A percentile compares a stretch with the other conserved stretches of the same genome.
These are phyloP conservation scores for Rhododendron henanense DNA, from an alignment of 148 eudicot genomes.

Conservation along the genomic window DNA sequence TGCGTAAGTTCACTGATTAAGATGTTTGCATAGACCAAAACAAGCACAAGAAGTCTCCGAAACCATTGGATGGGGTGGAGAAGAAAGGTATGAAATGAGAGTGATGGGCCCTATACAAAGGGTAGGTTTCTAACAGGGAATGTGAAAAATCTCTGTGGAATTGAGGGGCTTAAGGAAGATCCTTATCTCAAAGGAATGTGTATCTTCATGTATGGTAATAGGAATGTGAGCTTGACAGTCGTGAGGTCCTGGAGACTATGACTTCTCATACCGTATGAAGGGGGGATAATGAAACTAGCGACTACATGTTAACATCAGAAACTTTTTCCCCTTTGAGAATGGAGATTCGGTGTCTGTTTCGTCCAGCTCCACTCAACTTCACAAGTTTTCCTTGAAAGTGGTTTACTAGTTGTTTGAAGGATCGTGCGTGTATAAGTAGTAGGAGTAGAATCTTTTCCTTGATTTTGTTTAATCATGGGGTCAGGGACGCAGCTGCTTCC, in stretches of 20 bases:
- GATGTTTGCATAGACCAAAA: not conserved
- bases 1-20: not conserved
- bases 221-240: not conserved
- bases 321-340: not conserved
- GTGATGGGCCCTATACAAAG: not conserved
- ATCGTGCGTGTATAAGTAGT: not conserved
- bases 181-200: not conserved
- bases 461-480: not conserved
- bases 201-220: not conserved
- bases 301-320: not conserved
- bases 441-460: not conserved
- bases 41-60: not conserved
- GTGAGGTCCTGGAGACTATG: not conserved
- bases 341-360: not conserved
- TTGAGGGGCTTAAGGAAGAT: not conserved
- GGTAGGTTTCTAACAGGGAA: not conserved
- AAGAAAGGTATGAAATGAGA: not conserved
- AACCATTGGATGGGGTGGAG: not conserved
- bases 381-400: not conserved
- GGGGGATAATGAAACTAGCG: not conserved
- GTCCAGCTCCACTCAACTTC: not conserved
- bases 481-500: not conserved
- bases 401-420: not conserved
- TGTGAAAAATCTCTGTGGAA: not conserved
- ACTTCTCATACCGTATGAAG: not conserved